Evolutionary conservation across 192 early-diverging fungal species (phyloP).

Genomic region (Linnemannia elongata): DNA sequence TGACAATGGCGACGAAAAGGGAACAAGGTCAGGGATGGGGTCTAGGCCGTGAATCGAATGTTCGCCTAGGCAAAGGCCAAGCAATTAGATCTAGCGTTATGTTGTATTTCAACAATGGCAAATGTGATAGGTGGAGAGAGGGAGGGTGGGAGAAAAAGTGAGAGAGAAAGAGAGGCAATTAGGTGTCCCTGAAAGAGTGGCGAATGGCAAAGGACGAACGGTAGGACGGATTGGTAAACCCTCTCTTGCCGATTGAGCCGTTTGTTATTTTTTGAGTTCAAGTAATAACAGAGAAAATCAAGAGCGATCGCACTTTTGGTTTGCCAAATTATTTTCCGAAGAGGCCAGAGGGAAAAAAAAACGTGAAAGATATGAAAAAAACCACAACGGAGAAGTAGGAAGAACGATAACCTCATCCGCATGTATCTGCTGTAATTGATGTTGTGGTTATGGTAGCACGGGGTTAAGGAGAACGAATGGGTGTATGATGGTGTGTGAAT

Average conservation of each 20-base stretch:
- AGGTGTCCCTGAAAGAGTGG: not conserved
- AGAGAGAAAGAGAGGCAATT: no score
- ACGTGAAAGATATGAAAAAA: not conserved
- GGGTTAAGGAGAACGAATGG: not conserved
- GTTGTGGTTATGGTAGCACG: no score
- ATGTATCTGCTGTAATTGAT: not conserved
- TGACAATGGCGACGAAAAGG: no score
- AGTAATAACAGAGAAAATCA: not conserved
- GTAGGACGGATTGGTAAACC: not conserved
- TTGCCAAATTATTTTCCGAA: constrained; percentile 1
- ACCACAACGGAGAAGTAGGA: not conserved
- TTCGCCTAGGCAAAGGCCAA: no score
- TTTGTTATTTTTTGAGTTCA: constrained; percentile 2
- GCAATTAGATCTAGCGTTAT: no score
- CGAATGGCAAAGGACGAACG: not conserved
- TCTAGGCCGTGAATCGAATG: no score
- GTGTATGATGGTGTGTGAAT: not conserved
- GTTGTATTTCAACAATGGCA: no score
- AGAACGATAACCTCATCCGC: not conserved
- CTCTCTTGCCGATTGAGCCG: not conserved
- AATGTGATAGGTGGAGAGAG: no score
- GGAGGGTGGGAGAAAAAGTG: no score
- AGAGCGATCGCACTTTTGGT: not conserved
- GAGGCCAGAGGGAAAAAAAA: not conserved
- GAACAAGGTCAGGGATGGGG: no score